phyloP scores from a whole-genome alignment of 805 yeast species.

The Cyberlindnera meyerae region DNA sequence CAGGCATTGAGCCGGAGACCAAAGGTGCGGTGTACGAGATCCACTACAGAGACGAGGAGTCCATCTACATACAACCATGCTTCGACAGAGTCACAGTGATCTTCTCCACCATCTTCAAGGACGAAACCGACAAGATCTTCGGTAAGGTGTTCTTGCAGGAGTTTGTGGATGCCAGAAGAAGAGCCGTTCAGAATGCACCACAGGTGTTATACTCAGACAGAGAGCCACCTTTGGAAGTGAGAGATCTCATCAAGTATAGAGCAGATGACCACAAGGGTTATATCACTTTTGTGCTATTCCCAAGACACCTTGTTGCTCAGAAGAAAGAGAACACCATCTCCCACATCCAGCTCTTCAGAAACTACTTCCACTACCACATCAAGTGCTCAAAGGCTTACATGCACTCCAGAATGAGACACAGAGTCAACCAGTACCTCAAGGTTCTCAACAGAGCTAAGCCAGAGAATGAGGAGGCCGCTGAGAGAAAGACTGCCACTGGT shows the following conservation, averaged over 20 bases:
- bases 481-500: slow-evolving; percentile 31
- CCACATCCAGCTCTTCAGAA: slow-evolving; percentile 88
- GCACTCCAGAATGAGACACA: slow-evolving; percentile 96
- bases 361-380: slow-evolving; percentile 97
- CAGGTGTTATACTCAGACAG: slow-evolving; percentile 88
- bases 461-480: slow-evolving; percentile 72
- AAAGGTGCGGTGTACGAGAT: slow-evolving; percentile 33
- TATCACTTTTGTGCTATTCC: slow-evolving; percentile 72
- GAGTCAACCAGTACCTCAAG: slow-evolving; percentile 91
- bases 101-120: slow-evolving; percentile 90
- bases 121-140: slow-evolving; percentile 90
- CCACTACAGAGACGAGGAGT: slow-evolving; percentile 89
- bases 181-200: slow-evolving; percentile 96
- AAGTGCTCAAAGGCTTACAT: slow-evolving; percentile 97
- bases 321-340: slow-evolving; percentile 84
- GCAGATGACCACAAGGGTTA: slow-evolving; percentile 46
- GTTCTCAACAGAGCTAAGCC: slow-evolving; percentile 96
- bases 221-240: slow-evolving; percentile 90
- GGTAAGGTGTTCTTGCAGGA: slow-evolving; percentile 89
- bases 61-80: slow-evolving; percentile 85
- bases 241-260: slow-evolving; percentile 36
- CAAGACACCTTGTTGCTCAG: slow-evolving; percentile 64
- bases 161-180: slow-evolving; percentile 91
- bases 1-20: slow-evolving; percentile 25
- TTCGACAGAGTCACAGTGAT: slow-evolving; percentile 96